A percentile compares a stretch with the other conserved stretches of the same genome.
phyloP scores from a whole-genome alignment of 1,284 basidiomycete species.

The Boletus mariae region DNA sequence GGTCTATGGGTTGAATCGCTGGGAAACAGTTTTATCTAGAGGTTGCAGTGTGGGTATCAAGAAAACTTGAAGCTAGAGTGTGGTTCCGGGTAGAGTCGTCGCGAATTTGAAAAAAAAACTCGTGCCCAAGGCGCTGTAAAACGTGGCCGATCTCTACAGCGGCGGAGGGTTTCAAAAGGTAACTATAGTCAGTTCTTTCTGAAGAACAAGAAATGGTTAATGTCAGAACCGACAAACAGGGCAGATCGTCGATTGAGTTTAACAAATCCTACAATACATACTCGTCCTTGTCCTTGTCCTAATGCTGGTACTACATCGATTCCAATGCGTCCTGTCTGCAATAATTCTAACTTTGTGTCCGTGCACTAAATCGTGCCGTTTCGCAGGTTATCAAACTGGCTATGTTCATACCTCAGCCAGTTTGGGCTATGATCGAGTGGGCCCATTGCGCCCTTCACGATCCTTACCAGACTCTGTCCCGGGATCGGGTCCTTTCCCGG shows the following conservation, averaged over 20 bases:
- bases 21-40: conserved; percentile 13
- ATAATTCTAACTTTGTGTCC: neutral
- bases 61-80: neutral
- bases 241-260: too few relatives aligned
- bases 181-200: neutral
- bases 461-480: conserved; percentile 59
- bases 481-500: conserved; percentile 59
- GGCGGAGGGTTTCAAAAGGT: neutral
- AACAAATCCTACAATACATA: too few relatives aligned
- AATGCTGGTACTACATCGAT: conserved; percentile 1
- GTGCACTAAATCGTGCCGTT: conserved; percentile 41
- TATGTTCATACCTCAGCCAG: conserved; percentile 69
- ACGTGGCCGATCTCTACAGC: neutral
- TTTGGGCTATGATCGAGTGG: conserved; percentile 61
- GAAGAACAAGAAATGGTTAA: neutral
- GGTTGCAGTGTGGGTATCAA: neutral
- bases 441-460: conserved; percentile 75
- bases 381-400: conserved; percentile 73
- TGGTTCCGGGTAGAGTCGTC: conserved; percentile 8
- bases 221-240: neutral
- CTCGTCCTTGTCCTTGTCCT: neutral
- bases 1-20: conserved; percentile 19
- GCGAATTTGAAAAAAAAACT: neutral
- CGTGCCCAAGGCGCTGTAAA: neutral
- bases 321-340: too few relatives aligned